Percentiles rank a stretch among this genome's conserved stretches.
Conservation (phyloP, 2,329 filamentous ascomycete genomes). For the Exophiala spinifera region DNA sequence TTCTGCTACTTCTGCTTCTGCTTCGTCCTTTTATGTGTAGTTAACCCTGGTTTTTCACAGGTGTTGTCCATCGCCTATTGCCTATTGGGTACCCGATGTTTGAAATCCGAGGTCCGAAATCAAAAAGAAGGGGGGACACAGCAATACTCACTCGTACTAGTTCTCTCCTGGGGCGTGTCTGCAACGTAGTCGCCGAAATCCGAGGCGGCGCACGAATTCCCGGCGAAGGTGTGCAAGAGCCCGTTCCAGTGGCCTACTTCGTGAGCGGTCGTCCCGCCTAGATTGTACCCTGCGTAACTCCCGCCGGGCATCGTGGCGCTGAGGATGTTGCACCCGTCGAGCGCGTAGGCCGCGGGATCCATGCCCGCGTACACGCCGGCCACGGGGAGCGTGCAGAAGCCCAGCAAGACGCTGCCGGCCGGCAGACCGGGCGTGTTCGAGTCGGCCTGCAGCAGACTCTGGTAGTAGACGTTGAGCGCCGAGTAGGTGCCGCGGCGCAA, state of each 20-base stretch:
- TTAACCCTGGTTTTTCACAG: too few relatives aligned
- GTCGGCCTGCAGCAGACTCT: conserved; percentile 48
- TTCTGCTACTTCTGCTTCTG: too few relatives aligned
- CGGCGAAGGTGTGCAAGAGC: conserved; percentile 45
- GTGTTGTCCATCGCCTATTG: too few relatives aligned
- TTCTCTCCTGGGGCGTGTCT: conserved; percentile 48
- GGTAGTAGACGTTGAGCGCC: conserved; percentile 59
- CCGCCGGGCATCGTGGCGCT: conserved; percentile 57
- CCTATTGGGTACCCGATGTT: too few relatives aligned
- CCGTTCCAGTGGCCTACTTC: conserved; percentile 49
- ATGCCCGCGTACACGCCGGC: conserved; percentile 40
- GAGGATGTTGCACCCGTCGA: conserved; percentile 57
- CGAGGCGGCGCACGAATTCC: conserved; percentile 34
- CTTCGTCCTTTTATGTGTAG: too few relatives aligned
- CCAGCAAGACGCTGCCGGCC: conserved; percentile 44
- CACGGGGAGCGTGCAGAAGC: conserved; percentile 52
- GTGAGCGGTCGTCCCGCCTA: conserved; percentile 46
- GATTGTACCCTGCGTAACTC: conserved; percentile 47
- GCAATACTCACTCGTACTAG: conserved; percentile 46
- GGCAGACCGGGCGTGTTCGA: conserved; percentile 27
- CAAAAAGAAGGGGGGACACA: too few relatives aligned
- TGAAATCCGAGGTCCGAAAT: too few relatives aligned
- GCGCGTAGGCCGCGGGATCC: conserved; percentile 42
- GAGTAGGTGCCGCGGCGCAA: conserved; percentile 54
- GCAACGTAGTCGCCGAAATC: conserved; percentile 43